Conservation (phyloP, 2,329 filamentous ascomycete genomes). For the Teratosphaeria zuluensis region DNA sequence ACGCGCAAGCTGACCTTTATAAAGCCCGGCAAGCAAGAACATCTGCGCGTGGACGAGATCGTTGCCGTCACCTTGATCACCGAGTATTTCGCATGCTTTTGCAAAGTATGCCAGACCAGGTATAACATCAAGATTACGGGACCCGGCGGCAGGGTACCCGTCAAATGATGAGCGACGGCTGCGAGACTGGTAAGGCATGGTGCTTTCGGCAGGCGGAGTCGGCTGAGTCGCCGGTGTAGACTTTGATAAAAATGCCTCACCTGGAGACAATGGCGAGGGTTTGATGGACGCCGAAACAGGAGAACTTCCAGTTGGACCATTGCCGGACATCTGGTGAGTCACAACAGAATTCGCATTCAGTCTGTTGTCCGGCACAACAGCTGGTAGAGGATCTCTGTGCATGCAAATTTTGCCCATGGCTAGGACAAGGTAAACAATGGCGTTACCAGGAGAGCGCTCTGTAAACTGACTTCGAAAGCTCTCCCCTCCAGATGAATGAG, state of each 20-base stretch:
- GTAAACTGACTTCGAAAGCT: not conserved
- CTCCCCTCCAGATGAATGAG: slow-evolving; percentile 9
- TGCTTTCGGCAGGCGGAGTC: slow-evolving; percentile 21
- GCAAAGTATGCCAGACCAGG: slow-evolving; percentile 87
- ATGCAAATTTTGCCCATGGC: slow-evolving; percentile 78
- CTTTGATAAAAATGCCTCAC: slow-evolving; percentile 9
- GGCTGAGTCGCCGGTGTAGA: slow-evolving; percentile 23
- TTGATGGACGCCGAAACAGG: slow-evolving; percentile 23
- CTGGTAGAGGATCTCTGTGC: slow-evolving; percentile 41
- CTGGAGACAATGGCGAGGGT: slow-evolving; percentile 30
- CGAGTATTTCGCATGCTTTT: slow-evolving; percentile 75
- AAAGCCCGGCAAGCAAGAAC: slow-evolving; percentile 74
- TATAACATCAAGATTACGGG: slow-evolving; percentile 59
- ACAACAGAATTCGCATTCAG: slow-evolving; percentile 27
- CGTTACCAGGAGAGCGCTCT: slow-evolving; percentile 63
- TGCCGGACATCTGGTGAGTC: slow-evolving; percentile 19
- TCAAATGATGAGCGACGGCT: slow-evolving; percentile 25
- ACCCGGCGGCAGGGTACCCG: slow-evolving; percentile 7
- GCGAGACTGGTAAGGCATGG: slow-evolving; percentile 12
- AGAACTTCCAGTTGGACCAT: slow-evolving; percentile 16
- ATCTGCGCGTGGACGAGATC: slow-evolving; percentile 78
- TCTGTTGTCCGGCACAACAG: slow-evolving; percentile 45
- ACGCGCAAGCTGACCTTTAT: slow-evolving; percentile 77
- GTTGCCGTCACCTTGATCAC: slow-evolving; percentile 67
- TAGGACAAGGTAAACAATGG: slow-evolving; percentile 71